Percentiles rank a stretch among this genome's conserved stretches.
Conservation (phyloP, 1,284 basidiomycete species). For the Coriolopsis trogii region DNA sequence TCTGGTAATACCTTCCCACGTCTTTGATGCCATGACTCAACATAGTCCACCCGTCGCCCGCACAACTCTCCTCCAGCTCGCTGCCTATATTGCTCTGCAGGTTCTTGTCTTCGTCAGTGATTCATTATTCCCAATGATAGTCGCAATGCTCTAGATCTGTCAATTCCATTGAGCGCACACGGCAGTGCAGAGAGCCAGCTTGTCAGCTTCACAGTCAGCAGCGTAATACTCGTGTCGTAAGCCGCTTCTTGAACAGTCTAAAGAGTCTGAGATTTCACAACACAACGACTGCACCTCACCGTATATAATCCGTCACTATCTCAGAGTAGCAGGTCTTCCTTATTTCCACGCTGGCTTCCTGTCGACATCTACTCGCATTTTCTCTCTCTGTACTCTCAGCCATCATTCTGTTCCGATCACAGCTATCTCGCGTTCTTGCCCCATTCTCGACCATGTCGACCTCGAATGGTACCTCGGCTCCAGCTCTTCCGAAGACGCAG, state of each 20-base stretch:
- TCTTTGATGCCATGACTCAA: too few species aligned
- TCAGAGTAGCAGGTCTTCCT: too few species aligned
- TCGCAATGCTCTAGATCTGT: too few species aligned
- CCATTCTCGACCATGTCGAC: constrained; percentile 22
- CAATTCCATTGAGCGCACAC: neutral
- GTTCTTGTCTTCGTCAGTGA: too few species aligned
- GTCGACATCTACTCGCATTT: constrained; percentile 7
- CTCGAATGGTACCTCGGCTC: constrained; percentile 10
- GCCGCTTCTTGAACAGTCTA: neutral
- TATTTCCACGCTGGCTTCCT: constrained; percentile 18
- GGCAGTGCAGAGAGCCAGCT: neutral
- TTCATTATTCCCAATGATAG: too few species aligned
- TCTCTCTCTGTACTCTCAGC: constrained; percentile 23
- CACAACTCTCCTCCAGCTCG: too few species aligned
- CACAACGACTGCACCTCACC: neutral
- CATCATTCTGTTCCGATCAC: constrained; percentile 22
- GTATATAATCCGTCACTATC: too few species aligned
- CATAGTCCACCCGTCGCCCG: too few species aligned
- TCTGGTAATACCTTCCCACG: too few species aligned
- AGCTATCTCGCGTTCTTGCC: constrained; percentile 14
- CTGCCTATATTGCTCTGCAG: too few species aligned
- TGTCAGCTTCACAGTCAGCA: constrained; percentile 5
- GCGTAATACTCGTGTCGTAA: constrained; percentile 14
- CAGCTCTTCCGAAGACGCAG: constrained; percentile 38
- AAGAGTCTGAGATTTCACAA: neutral